Base-by-base conservation (phyloP, 768 basidiomycete species). In the Bullera alba region DNA sequence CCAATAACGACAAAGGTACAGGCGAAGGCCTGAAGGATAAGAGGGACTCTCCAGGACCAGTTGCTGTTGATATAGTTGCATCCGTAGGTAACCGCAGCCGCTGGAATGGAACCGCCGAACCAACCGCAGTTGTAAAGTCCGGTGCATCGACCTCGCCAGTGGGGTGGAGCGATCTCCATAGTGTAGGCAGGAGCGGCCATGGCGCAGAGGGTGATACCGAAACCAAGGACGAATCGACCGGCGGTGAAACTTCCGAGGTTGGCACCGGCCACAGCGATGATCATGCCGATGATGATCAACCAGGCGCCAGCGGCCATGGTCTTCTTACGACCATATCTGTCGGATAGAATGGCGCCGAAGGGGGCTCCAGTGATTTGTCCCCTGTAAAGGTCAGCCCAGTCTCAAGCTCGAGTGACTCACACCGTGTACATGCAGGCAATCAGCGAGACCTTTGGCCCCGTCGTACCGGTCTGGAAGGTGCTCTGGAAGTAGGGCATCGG, bases 91-190 rank as follows among this genome's bases (percentile, higher is more conserved):
- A 45, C 19, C 14, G 26, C 17, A 26, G 49, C 49, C 19, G 49
- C 49, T 7, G 49, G 28, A 35, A 50, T 28, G 17, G 28, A 27
- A 17, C 49, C 49, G 19, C 28, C 26, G 28, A 23, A 23, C 42
- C 42, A 44, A 14, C 17, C 17, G 12, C 21, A 44, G 19, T 44
- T 44, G 25, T 25, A 29, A 25, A 44, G 19, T 8, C 32, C 42
- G 42, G 42, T 44, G 12, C 17, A 28, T 14, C 21, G 42, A 22
- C 42, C 42, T 25, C 42, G 14, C 17, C 26, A 28, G 22, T 22
- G 17, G 5, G 42, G 42, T 35, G 80, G 80, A 10, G 79, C 77
- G 67, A 81, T 78, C 64, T 82, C 81, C n/a, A 77, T 76, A 12
- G 77, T 76, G 62, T 80, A 81, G 4, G 70, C 61, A 5, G 65